Conservation (phyloP, 2,329 filamentous ascomycete species). For the Tolypocladium pustulatum region DNA sequence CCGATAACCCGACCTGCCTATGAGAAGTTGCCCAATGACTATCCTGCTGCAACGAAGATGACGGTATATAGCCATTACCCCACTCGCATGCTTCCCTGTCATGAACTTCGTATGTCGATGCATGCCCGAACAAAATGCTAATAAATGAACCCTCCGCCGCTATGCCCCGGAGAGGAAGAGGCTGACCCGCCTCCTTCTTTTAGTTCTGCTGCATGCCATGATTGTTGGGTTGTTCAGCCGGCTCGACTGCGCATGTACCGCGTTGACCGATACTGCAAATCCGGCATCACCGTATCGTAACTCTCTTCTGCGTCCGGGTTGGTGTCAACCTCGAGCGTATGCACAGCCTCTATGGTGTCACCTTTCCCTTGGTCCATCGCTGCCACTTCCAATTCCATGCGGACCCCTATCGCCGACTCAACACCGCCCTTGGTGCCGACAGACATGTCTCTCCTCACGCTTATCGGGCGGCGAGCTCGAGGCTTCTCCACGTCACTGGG, state of each 20-base stretch:
- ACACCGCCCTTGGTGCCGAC: constrained; percentile 16
- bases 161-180: neutral
- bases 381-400: constrained; percentile 11
- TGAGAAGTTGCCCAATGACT: neutral
- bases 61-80: neutral
- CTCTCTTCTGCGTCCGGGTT: constrained; percentile 31
- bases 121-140: neutral
- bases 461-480: constrained; percentile 41
- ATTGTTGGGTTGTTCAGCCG: constrained; percentile 1
- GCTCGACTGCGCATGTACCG: constrained; percentile 23
- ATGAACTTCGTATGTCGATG: neutral
- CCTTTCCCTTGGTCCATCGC: constrained; percentile 7
- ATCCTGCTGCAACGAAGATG: neutral
- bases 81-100: neutral
- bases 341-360: constrained; percentile 7
- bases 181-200: too few relatives aligned
- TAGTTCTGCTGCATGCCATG: neutral
- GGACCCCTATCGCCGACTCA: constrained; percentile 12
- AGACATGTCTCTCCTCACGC: constrained; percentile 37
- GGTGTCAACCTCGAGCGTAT: constrained; percentile 22
- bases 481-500: constrained; percentile 27
- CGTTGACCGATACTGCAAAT: constrained; percentile 32
- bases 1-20: neutral
- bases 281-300: constrained; percentile 26
- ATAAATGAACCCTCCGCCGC: neutral